Percentiles rank a stretch among this genome's conserved stretches.
Evolutionary conservation across 164 flowering plant species (phyloP).

Genomic region (Tetrastigma voinierianum): DNA sequence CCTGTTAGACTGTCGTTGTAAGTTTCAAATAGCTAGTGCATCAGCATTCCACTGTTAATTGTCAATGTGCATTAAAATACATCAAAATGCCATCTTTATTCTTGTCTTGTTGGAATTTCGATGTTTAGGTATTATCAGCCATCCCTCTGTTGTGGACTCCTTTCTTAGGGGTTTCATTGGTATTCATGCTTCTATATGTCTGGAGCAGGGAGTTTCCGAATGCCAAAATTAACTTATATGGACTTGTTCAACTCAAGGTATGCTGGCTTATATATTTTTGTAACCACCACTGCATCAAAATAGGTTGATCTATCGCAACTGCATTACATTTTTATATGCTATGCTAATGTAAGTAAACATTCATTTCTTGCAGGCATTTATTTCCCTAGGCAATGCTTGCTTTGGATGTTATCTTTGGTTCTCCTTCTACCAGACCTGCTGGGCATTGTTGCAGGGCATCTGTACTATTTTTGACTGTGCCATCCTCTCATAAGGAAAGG

Average conservation of each 20-base stretch:
- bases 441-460: slow-evolving; percentile 94
- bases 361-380: not conserved
- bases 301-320: not conserved
- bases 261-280: slow-evolving; percentile 13
- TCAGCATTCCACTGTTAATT: slow-evolving; percentile 3
- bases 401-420: slow-evolving; percentile 92
- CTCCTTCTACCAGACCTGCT: slow-evolving; percentile 72
- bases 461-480: slow-evolving; percentile 79
- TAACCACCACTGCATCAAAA: not conserved
- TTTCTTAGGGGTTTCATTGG: slow-evolving; percentile 71
- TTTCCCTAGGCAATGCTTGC: no score
- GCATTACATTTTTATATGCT: not conserved
- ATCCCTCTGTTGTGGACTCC: slow-evolving; percentile 46
- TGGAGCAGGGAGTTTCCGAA: slow-evolving; percentile 92
- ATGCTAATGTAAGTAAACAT: not conserved
- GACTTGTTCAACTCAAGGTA: slow-evolving; percentile 50
- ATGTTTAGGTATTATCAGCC: slow-evolving; percentile 28
- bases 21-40: not conserved
- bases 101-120: not conserved
- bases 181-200: slow-evolving; percentile 84
- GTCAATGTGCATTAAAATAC: not conserved
- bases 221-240: slow-evolving; percentile 75
- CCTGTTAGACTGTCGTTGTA: no score
- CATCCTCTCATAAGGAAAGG: slow-evolving; percentile 90
- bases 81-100: not conserved